A percentile compares a stretch with the other conserved stretches of the same genome.
Conservation (phyloP, 2,329 filamentous ascomycete species). For the Aspergillus sp. region DNA sequence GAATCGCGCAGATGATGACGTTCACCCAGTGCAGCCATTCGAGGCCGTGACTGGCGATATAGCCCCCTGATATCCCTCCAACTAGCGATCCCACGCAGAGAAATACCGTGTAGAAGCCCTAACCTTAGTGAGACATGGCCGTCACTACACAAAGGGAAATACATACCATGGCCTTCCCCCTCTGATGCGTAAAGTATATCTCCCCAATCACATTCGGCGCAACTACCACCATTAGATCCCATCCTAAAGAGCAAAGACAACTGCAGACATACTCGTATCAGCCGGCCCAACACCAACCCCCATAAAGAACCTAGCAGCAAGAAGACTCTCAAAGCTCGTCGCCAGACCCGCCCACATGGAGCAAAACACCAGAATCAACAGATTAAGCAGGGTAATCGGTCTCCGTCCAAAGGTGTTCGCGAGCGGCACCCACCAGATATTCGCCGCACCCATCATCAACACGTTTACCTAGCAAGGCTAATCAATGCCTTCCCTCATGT, state of each 20-base stretch:
- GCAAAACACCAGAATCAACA: slow-evolving; percentile 7
- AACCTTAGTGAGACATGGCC: background rate
- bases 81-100: slow-evolving; percentile 4
- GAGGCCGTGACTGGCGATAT: slow-evolving; percentile 3
- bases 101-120: slow-evolving; percentile 12
- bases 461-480: slow-evolving; percentile 3
- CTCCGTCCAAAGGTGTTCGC: slow-evolving; percentile 12
- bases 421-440: slow-evolving; percentile 15
- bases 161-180: slow-evolving; percentile 2
- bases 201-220: slow-evolving; percentile 13
- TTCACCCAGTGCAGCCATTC: slow-evolving; percentile 14
- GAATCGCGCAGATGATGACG: slow-evolving; percentile 8
- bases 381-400: slow-evolving; percentile 5
- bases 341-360: slow-evolving; percentile 7
- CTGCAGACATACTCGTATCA: slow-evolving; percentile 7
- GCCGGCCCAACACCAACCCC: slow-evolving; percentile 12
- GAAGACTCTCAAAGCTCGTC: slow-evolving; percentile 7
- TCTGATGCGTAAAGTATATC: slow-evolving; percentile 14
- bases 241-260: background rate
- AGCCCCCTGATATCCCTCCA: slow-evolving; percentile 8
- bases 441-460: slow-evolving; percentile 13
- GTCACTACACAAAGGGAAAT: fast-evolving
- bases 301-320: slow-evolving; percentile 13
- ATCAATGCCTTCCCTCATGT: no score
- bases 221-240: background rate